Conservation (phyloP, 23 red algal species). For the Gracilaria gracilis region DNA sequence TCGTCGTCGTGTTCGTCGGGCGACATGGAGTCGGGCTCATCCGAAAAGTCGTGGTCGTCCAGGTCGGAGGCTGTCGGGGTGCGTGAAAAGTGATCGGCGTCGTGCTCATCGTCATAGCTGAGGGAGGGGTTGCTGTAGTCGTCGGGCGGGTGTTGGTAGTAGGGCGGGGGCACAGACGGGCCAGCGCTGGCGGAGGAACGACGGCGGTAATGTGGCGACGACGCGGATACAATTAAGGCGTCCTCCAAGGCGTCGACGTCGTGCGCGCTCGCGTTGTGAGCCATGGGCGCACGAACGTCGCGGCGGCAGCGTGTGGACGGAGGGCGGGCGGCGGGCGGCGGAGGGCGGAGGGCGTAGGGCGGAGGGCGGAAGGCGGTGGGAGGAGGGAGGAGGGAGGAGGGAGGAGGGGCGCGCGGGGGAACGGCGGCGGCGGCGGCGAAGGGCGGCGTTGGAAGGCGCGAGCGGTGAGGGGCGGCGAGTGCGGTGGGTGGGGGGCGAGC, state of each 20-base stretch:
- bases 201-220: conserved; percentile 10
- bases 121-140: neutral
- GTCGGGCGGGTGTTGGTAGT: conserved; percentile 20
- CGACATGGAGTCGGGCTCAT: conserved; percentile 2
- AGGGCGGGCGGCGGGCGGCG: neutral
- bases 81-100: conserved; percentile 20
- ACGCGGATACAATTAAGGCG: conserved; percentile 10
- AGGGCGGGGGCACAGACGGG: neutral
- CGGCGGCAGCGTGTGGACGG: conserved; percentile 1
- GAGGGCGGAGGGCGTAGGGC: neutral
- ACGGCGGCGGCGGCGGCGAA: neutral
- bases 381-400: neutral
- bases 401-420: neutral
- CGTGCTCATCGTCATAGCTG: conserved; percentile 35
- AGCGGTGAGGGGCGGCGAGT: neutral
- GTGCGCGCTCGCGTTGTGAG: neutral
- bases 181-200: neutral
- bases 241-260: conserved; percentile 22
- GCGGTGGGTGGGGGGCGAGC: neutral
- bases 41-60: conserved; percentile 14
- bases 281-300: neutral
- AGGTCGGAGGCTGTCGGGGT: neutral
- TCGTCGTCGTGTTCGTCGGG: conserved; percentile 29
- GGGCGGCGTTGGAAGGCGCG: neutral
- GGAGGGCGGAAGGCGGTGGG: neutral